phyloP scores from a whole-genome alignment of 176 grass and related monocot species.

The Luzula sylvatica region DNA sequence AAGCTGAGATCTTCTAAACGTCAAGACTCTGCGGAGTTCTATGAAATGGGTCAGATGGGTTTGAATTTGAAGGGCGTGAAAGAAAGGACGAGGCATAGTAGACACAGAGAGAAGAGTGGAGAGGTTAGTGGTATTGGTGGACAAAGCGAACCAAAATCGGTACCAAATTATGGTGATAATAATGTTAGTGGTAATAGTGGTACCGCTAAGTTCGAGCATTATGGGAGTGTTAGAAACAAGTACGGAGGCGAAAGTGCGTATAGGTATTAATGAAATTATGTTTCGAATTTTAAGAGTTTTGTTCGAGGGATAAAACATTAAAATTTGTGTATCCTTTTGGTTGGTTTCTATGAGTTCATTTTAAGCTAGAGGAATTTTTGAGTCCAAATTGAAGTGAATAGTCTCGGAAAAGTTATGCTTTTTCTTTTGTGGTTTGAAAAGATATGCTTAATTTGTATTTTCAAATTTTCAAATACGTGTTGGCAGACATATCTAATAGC shows the following conservation, averaged over 20 bases:
- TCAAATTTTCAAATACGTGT: constrained; percentile 10
- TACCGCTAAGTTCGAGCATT: constrained; percentile 54
- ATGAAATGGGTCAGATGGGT: constrained; percentile 38
- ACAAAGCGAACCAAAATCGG: constrained; percentile 20
- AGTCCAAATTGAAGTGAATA: background rate
- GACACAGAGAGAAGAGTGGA: constrained; percentile 67
- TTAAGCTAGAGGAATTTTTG: background rate
- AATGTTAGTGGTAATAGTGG: constrained; percentile 43
- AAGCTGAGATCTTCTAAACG: constrained; percentile 89
- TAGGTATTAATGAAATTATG: constrained; percentile 41
- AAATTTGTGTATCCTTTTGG: constrained; percentile 1
- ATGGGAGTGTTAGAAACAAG: constrained; percentile 56
- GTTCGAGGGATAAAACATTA: background rate
- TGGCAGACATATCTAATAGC: constrained; percentile 1
- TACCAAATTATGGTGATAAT: constrained; percentile 25
- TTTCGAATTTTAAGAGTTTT: background rate
- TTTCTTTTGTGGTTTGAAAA: too few relatives aligned
- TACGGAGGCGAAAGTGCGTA: constrained; percentile 49
- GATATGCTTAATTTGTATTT: too few relatives aligned
- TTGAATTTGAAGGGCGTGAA: constrained; percentile 49
- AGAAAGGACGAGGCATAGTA: constrained; percentile 63
- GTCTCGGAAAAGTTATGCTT: background rate
- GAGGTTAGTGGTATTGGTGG: constrained; percentile 31
- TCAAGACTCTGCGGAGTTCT: constrained; percentile 64
- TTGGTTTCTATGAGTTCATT: constrained; percentile 6